A percentile compares a stretch with the other conserved stretches of the same genome.
Conservation (phyloP, 106 monocot species). For the Hemerocallis citrina region DNA sequence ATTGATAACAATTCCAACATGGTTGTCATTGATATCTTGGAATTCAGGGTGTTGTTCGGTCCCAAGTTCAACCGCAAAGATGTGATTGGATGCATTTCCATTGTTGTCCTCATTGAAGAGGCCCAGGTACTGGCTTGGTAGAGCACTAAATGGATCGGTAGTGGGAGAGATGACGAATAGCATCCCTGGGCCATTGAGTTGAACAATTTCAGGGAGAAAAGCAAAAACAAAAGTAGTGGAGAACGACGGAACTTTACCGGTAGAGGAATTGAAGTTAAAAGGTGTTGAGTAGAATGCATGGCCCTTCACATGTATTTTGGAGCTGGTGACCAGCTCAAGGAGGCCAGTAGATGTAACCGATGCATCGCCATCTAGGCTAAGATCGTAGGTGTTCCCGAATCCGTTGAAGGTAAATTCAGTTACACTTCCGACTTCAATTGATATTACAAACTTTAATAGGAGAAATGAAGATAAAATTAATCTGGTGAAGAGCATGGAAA, state of each 20-base stretch:
- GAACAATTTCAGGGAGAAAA: not conserved
- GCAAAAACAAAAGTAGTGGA: slow-evolving; percentile 9
- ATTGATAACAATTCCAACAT: slow-evolving; percentile 10
- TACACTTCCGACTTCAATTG: too few species aligned
- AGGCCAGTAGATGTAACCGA: not conserved
- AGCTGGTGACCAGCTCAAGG: not conserved
- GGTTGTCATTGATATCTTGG: slow-evolving; percentile 1
- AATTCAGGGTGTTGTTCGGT: slow-evolving; percentile 41
- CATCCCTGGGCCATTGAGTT: not conserved
- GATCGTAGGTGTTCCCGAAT: not conserved
- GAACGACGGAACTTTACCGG: slow-evolving; percentile 1
- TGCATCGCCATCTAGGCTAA: not conserved
- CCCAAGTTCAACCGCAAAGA: slow-evolving; percentile 49
- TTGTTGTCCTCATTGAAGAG: slow-evolving; percentile 6
- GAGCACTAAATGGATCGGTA: not conserved
- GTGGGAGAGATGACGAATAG: slow-evolving; percentile 3
- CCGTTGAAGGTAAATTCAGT: not conserved
- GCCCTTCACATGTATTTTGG: not conserved
- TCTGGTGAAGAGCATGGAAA: too few species aligned
- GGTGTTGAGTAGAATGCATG: not conserved
- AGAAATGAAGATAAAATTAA: too few species aligned
- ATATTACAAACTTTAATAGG: too few species aligned
- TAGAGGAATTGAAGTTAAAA: not conserved
- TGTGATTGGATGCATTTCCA: slow-evolving; percentile 20
- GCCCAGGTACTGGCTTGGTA: not conserved